phyloP scores from a whole-genome alignment of 2,329 filamentous ascomycete genomes.

The Hymenoscyphus scutula region DNA sequence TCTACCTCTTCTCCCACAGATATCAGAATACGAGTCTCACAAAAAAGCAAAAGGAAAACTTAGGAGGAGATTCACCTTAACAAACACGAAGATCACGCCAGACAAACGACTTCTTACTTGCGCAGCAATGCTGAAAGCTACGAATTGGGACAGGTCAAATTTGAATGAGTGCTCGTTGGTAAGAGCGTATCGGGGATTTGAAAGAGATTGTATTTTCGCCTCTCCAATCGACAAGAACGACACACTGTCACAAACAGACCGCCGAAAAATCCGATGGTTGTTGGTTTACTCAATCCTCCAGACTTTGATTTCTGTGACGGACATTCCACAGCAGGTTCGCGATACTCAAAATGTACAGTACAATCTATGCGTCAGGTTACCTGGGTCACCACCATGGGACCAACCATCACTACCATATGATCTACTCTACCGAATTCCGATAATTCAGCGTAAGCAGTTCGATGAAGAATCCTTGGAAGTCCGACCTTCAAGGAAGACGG shows the following conservation, averaged over 20 bases:
- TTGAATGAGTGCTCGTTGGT: conserved; percentile 53
- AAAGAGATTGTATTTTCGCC: conserved; percentile 54
- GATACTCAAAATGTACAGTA: conserved; percentile 58
- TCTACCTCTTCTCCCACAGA: conserved; percentile 61
- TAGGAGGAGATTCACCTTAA: conserved; percentile 30
- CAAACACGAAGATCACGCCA: conserved; percentile 43
- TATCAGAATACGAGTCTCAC: conserved; percentile 10
- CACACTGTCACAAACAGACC: conserved; percentile 61
- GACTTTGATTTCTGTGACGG: conserved; percentile 63
- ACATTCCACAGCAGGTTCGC: conserved; percentile 59
- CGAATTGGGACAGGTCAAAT: conserved; percentile 41
- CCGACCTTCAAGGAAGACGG: background rate
- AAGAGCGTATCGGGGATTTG: conserved; percentile 66
- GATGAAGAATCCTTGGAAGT: background rate
- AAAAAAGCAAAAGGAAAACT: conserved; percentile 29
- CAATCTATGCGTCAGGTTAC: conserved; percentile 36
- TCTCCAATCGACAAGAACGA: conserved; percentile 55
- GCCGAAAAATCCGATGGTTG: conserved; percentile 76
- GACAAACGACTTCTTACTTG: conserved; percentile 51
- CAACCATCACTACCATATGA: conserved; percentile 20
- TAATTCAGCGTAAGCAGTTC: conserved; percentile 19
- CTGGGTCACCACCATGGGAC: conserved; percentile 32
- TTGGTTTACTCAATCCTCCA: conserved; percentile 72
- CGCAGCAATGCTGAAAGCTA: conserved; percentile 50
- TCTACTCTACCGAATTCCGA: conserved; percentile 22